Percentiles rank a stretch among this genome's conserved stretches.
Evolutionary conservation across 2,329 filamentous ascomycete genomes (phyloP).

Genomic region (Emydomyces testavorans): DNA sequence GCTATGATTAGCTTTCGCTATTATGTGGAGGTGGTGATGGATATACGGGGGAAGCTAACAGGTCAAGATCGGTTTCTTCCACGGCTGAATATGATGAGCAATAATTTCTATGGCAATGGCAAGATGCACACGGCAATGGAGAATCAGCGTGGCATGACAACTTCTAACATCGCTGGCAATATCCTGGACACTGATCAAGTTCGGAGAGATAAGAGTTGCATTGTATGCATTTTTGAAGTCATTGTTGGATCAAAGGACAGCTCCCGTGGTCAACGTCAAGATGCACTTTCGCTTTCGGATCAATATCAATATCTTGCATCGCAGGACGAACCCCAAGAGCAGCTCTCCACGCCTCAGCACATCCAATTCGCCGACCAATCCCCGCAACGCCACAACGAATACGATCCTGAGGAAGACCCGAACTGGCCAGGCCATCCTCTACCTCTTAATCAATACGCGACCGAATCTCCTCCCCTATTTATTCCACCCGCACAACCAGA

Average conservation of each 20-base stretch:
- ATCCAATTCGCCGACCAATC: constrained; percentile 2
- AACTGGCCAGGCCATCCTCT: constrained; percentile 3
- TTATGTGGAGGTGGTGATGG: constrained; percentile 81
- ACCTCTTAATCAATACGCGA: background rate
- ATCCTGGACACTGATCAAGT: constrained; percentile 82
- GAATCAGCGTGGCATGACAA: constrained; percentile 24
- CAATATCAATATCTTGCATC: constrained; percentile 7
- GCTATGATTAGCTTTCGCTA: constrained; percentile 95
- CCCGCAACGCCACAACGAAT: background rate
- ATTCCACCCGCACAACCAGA: constrained; percentile 43
- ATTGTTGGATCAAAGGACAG: constrained; percentile 79
- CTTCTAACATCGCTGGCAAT: constrained; percentile 42
- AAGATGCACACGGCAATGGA: constrained; percentile 24
- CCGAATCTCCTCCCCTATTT: constrained; percentile 4
- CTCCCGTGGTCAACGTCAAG: constrained; percentile 39
- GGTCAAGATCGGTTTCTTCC: constrained; percentile 57
- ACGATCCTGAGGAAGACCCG: background rate
- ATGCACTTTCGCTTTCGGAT: constrained; percentile 25
- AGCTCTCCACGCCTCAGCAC: constrained; percentile 2
- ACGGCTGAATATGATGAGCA: constrained; percentile 43
- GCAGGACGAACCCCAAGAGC: constrained; percentile 3
- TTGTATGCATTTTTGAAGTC: constrained; percentile 74
- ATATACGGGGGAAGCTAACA: constrained; percentile 75
- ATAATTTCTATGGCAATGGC: constrained; percentile 36
- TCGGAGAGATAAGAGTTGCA: constrained; percentile 80